Evolutionary conservation across 441 rosid species (phyloP).

Genomic region (Croton laevigatus): DNA sequence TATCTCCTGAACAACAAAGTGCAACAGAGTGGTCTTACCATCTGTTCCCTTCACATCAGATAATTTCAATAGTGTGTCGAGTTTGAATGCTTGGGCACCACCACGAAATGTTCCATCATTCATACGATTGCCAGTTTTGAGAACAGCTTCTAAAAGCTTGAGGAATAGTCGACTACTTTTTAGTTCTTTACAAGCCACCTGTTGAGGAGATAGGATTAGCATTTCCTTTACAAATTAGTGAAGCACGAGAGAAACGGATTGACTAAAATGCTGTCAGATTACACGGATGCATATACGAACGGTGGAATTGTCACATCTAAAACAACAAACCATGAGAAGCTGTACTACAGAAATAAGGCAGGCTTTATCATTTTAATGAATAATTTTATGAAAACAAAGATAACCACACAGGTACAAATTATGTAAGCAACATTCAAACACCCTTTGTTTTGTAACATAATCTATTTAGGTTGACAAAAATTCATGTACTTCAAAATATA

Average conservation of each 20-base stretch:
- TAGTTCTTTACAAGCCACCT: conserved; percentile 91
- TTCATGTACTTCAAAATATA: background rate
- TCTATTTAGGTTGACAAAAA: background rate
- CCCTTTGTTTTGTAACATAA: background rate
- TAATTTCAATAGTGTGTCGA: conserved; percentile 92
- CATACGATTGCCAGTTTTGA: conserved; percentile 98
- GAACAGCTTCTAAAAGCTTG: conserved; percentile 97
- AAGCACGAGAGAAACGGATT: conserved; percentile 14
- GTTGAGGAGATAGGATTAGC: conserved; percentile 23
- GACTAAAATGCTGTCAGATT: background rate
- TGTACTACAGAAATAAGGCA: background rate
- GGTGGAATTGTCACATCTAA: background rate
- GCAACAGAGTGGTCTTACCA: conserved; percentile 98
- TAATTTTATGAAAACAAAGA: background rate
- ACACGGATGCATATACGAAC: background rate
- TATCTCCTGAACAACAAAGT: conserved; percentile 95
- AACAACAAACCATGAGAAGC: conserved; percentile 3
- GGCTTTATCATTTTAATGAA: background rate
- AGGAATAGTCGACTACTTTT: conserved; percentile 78
- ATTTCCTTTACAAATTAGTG: conserved; percentile 6
- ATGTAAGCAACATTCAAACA: background rate
- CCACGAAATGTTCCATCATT: conserved; percentile 98
- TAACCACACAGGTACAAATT: background rate
- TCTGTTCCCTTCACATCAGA: conserved; percentile 93
- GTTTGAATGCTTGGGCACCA: conserved; percentile 96